These are phyloP conservation scores for Monosporozyma aerobia DNA, from an alignment of 805 yeast genomes.

Conservation along the genomic window DNA sequence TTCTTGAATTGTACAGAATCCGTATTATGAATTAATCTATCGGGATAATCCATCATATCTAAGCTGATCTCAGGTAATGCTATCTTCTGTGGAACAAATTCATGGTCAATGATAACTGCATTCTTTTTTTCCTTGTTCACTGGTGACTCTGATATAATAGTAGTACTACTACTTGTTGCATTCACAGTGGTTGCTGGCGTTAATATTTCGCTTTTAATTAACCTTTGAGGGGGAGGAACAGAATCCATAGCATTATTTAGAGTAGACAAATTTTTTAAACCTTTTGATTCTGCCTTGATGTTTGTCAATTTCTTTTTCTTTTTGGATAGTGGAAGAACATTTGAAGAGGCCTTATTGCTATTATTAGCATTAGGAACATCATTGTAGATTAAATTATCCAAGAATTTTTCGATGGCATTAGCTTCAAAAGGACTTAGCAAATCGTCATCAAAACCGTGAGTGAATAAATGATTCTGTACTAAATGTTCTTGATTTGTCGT, in stretches of 20 bases:
- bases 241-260: background rate
- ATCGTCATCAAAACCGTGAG: slow-evolving; percentile 2
- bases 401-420: slow-evolving; percentile 26
- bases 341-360: background rate
- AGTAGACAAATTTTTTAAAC: background rate
- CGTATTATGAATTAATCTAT: slow-evolving; percentile 12
- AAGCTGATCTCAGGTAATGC: slow-evolving; percentile 21
- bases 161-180: background rate
- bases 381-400: slow-evolving; percentile 20
- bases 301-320: background rate
- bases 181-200: background rate
- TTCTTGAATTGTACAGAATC: slow-evolving; percentile 13
- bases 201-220: background rate
- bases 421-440: slow-evolving; percentile 28
- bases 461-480: background rate
- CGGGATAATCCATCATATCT: slow-evolving; percentile 17
- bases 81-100: slow-evolving; percentile 12
- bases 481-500: background rate
- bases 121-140: background rate
- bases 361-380: background rate
- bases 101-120: background rate
- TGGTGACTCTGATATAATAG: background rate
- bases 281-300: background rate
- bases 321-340: background rate
- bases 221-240: background rate